phyloP scores from a whole-genome alignment of 257 asterid genomes.

The Haberlea rhodopensis region DNA sequence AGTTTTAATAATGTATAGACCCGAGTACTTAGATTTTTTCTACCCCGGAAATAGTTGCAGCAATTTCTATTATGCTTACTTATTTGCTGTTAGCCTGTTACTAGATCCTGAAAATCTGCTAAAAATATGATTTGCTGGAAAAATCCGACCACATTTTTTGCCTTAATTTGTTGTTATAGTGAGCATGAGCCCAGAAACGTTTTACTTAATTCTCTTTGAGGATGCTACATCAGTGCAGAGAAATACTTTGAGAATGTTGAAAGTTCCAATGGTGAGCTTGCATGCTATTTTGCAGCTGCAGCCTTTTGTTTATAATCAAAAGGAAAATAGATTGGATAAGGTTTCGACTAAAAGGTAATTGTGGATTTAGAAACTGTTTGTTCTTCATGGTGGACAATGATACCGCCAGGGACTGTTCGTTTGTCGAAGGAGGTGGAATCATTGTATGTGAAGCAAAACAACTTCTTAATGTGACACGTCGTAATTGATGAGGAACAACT shows the following conservation, averaged over 20 bases:
- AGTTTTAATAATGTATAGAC: background rate
- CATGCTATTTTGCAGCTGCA: no score
- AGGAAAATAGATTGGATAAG: background rate
- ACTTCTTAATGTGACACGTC: background rate
- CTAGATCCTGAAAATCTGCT: background rate
- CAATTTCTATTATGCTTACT: background rate
- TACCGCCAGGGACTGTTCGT: background rate
- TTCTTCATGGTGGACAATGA: background rate
- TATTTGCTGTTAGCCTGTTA: background rate
- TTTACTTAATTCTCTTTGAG: background rate
- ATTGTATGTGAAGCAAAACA: background rate
- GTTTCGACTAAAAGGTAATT: background rate
- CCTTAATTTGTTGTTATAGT: background rate
- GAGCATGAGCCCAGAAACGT: background rate
- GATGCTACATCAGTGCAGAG: background rate
- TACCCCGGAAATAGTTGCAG: no score
- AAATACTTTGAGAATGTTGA: slow-evolving; percentile 1
- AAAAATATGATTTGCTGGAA: background rate
- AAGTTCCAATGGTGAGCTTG: background rate
- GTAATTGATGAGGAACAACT: background rate
- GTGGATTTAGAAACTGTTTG: background rate
- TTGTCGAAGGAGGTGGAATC: background rate
- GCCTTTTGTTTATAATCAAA: background rate
- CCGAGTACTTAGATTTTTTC: no score
- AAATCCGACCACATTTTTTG: background rate